A percentile compares a stretch with the other conserved stretches of the same genome.
Evolutionary conservation across 1,284 basidiomycete genomes (phyloP).

Genomic region (Naganishia cerealis): DNA sequence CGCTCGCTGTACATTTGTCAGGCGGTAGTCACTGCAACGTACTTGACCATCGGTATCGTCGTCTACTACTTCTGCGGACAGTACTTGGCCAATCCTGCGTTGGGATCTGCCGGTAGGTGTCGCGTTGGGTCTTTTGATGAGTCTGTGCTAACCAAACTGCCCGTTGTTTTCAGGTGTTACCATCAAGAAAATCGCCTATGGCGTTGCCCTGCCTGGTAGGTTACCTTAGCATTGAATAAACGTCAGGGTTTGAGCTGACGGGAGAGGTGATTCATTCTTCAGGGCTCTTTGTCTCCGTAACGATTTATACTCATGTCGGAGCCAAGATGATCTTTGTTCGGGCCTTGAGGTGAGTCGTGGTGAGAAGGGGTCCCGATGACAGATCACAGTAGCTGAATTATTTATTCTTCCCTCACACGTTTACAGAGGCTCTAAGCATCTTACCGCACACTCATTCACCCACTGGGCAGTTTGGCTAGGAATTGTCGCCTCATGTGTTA

Average conservation of each 20-base stretch:
- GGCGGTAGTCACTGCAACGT: slow-evolving; percentile 29
- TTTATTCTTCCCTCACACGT: slow-evolving; percentile 58
- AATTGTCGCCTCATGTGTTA: slow-evolving; percentile 57
- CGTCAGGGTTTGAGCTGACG: not conserved
- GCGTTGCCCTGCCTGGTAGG: slow-evolving; percentile 49
- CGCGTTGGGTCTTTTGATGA: slow-evolving; percentile 9
- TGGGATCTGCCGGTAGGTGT: slow-evolving; percentile 44
- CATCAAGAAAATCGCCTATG: slow-evolving; percentile 53
- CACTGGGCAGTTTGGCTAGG: slow-evolving; percentile 64
- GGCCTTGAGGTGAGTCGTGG: slow-evolving; percentile 32
- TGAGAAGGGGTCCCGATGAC: slow-evolving; percentile 43
- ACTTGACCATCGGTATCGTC: slow-evolving; percentile 35
- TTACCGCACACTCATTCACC: slow-evolving; percentile 61
- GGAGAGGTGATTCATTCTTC: slow-evolving; percentile 33
- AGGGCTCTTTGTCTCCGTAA: slow-evolving; percentile 35
- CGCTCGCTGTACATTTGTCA: slow-evolving; percentile 38
- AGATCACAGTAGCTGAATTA: slow-evolving; percentile 56
- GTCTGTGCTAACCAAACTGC: not conserved
- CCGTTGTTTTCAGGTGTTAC: slow-evolving; percentile 46
- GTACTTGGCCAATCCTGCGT: slow-evolving; percentile 47
- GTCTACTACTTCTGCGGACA: slow-evolving; percentile 46
- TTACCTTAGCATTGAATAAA: slow-evolving; percentile 13
- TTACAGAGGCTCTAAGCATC: slow-evolving; percentile 59
- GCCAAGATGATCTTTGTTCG: slow-evolving; percentile 46
- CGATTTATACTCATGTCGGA: slow-evolving; percentile 37